These are phyloP conservation scores for Tubosaeta sp. DNA, from an alignment of 768 basidiomycete species.

Conservation along the genomic window DNA sequence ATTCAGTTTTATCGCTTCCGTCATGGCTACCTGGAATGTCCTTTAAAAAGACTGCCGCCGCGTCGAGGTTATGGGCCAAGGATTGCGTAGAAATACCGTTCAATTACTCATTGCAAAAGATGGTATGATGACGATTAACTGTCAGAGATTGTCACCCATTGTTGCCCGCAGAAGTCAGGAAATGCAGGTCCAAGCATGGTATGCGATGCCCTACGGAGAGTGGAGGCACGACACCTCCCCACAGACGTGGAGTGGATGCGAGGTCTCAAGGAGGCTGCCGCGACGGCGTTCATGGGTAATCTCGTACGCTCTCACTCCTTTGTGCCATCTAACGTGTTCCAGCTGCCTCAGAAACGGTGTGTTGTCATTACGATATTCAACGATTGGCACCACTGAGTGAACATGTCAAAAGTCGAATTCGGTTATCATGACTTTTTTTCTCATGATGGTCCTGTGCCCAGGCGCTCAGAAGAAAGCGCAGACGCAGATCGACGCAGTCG, in stretches of 20 bases:
- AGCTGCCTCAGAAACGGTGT: conserved; percentile 15
- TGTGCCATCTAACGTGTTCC: background rate
- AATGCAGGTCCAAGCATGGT: conserved; percentile 1
- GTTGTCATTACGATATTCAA: background rate
- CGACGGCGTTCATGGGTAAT: conserved; percentile 12
- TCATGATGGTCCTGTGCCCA: conserved; percentile 8
- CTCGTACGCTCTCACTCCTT: background rate
- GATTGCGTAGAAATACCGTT: conserved; percentile 11
- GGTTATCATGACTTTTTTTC: conserved; percentile 13
- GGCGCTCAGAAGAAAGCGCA: conserved; percentile 12
- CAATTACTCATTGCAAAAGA: conserved; percentile 4
- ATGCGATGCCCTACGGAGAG: conserved; percentile 3
- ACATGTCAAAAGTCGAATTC: conserved; percentile 13
- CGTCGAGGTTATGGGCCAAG: conserved; percentile 1
- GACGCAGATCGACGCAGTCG: conserved; percentile 7
- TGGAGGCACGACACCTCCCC: background rate
- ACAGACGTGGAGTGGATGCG: conserved; percentile 2
- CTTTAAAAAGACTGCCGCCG: conserved; percentile 2
- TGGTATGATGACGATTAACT: background rate
- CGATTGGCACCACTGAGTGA: background rate
- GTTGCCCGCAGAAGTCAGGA: conserved; percentile 2
- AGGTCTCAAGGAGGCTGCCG: conserved; percentile 10
- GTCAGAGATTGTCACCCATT: background rate
- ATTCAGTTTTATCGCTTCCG: conserved; percentile 5
- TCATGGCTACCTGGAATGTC: conserved; percentile 14